Conservation (phyloP, 1,284 basidiomycete genomes). For the Apiotrichum brassicae region DNA sequence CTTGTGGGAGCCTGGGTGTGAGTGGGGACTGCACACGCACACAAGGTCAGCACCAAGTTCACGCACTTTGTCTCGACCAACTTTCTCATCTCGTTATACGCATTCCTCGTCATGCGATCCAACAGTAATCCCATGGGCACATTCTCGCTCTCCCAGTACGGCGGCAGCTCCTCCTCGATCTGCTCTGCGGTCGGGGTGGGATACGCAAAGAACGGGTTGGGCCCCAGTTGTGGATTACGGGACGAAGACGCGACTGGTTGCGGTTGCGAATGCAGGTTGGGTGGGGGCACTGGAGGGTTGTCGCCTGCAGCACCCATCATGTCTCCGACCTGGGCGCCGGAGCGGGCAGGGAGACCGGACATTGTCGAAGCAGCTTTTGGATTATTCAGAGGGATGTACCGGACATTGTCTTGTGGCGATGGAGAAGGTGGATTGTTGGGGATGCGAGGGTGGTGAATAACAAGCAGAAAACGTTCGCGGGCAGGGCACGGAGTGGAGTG, state of each 20-base stretch:
- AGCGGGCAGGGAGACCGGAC: neutral
- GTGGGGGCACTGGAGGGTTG: neutral
- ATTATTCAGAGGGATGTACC: too few species aligned
- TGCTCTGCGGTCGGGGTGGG: slow-evolving; percentile 34
- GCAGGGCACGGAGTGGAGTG: too few species aligned
- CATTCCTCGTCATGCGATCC: slow-evolving; percentile 30
- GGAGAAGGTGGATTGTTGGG: too few species aligned
- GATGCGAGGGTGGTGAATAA: too few species aligned
- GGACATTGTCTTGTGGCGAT: too few species aligned
- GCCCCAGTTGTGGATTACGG: slow-evolving; percentile 36
- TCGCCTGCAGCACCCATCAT: neutral
- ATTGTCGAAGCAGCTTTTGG: too few species aligned
- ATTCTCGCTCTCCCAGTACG: slow-evolving; percentile 37
- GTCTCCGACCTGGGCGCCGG: slow-evolving; percentile 2
- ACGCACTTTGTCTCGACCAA: slow-evolving; percentile 36
- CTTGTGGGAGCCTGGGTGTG: slow-evolving; percentile 18
- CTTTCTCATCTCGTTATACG: slow-evolving; percentile 32
- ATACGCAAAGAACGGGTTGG: slow-evolving; percentile 37
- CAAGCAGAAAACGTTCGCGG: too few species aligned
- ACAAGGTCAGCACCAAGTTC: neutral
- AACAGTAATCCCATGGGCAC: slow-evolving; percentile 32
- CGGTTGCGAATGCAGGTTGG: slow-evolving; percentile 10
- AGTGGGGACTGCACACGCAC: too few species aligned
- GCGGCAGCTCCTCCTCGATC: slow-evolving; percentile 39
- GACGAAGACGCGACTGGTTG: slow-evolving; percentile 16